Evolutionary conservation across 768 basidiomycete species (phyloP).

Genomic region (Ramaria sp.): DNA sequence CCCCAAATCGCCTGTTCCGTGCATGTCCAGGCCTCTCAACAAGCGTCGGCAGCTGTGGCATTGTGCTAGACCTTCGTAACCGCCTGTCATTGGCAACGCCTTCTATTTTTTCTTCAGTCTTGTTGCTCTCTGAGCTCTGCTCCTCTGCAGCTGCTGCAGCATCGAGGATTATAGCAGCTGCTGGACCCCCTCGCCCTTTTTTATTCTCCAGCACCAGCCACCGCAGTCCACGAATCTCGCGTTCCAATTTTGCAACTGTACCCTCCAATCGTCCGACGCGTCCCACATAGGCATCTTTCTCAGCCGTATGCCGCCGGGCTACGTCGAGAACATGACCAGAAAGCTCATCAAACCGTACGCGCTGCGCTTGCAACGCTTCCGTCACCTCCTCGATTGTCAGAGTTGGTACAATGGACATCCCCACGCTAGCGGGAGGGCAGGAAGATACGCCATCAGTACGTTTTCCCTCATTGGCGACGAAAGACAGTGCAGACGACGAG

Average conservation of each 20-base stretch:
- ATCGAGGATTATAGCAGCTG: no score
- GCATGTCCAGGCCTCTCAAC: not conserved
- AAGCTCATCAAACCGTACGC: not conserved
- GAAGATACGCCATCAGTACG: not conserved
- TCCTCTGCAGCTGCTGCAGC: not conserved
- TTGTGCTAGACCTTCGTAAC: not conserved
- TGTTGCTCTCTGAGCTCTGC: not conserved
- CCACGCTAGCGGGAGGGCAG: not conserved
- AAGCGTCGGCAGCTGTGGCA: not conserved
- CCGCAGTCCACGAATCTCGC: slow-evolving; percentile 4
- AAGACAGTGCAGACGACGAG: slow-evolving; percentile 4
- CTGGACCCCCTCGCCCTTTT: not conserved
- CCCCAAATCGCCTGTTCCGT: not conserved
- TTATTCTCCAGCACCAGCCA: slow-evolving; percentile 3
- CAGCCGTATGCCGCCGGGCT: not conserved
- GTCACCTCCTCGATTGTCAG: not conserved
- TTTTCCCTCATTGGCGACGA: not conserved
- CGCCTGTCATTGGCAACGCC: not conserved
- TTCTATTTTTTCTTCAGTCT: not conserved
- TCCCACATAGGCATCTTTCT: not conserved
- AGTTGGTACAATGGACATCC: no score
- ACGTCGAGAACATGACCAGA: not conserved
- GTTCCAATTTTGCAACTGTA: not conserved
- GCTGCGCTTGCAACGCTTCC: not conserved
- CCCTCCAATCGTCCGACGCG: not conserved